Evolutionary conservation across 192 early-diverging fungal genomes (phyloP), one percentile per base, ranked within the genome.

Genomic region (Fimicolochytrium jonesii): DNA sequence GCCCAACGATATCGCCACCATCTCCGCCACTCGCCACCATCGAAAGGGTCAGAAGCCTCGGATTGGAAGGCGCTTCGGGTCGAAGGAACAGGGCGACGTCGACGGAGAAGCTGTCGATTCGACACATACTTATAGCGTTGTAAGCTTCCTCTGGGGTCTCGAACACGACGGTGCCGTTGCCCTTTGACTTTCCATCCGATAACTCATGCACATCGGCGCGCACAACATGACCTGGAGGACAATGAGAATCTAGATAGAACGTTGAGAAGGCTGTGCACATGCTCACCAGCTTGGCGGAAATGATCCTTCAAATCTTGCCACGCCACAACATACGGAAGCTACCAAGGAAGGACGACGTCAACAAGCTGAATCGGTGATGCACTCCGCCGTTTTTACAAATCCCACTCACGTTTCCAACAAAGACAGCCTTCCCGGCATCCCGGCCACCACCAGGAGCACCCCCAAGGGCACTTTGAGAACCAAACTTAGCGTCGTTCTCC

Each of bases 281-380:
- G 50, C 59, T 0, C 44, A 61, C 84, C 88, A 31, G 88, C 85
- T 67, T 78, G 78, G 51, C 88, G 79, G 73, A 92, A 93, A 36
- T 92, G 62, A 68, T 91, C 89, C 56, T 93, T 93, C 69, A 93
- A 46, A 53, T 93, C 90, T 71, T 93, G 88, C 90, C 90, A 92
- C 30, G 82, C 84, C 34, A 89, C 82, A 29, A 80, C 75, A 64
- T 81, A 88, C 5, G 91, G 90, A 2, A 93, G 69, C 91, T 92
- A 20, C 43, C n/a, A n/a, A n/a, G n/a, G n/a, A 44, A 6, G 37
- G 42, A 2, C 31, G 20, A 37, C 2, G 29, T 56, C 37, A 48
- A 58, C n/a, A n/a, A n/a, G n/a, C n/a, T n/a, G n/a, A n/a, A n/a
- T n/a, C n/a, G n/a, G n/a, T n/a, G n/a, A n/a, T n/a, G n/a, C n/a